Evolutionary conservation across 768 basidiomycete species (phyloP).

Genomic region (Glaciozyma martinii): DNA sequence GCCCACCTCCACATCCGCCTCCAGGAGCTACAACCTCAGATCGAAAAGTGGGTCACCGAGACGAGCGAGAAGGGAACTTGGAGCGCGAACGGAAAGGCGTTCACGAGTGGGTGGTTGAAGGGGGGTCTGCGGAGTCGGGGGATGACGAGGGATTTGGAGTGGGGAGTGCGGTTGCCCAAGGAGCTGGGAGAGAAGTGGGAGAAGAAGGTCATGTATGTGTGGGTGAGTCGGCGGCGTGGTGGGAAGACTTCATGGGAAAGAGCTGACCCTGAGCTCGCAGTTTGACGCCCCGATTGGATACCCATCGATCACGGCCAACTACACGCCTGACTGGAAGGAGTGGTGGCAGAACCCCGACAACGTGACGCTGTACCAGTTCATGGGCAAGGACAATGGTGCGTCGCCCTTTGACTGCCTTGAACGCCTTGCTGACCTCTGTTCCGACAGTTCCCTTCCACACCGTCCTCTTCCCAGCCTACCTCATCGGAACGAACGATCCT

Average conservation of each 20-base stretch:
- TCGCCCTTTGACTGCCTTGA: background rate
- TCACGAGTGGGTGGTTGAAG: slow-evolving; percentile 81
- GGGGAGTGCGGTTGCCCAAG: slow-evolving; percentile 90
- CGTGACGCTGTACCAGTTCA: slow-evolving; percentile 91
- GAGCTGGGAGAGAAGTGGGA: slow-evolving; percentile 76
- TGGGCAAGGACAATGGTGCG: slow-evolving; percentile 63
- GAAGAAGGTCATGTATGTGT: slow-evolving; percentile 93
- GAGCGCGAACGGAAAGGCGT: slow-evolving; percentile 84
- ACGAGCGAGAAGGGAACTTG: slow-evolving; percentile 77
- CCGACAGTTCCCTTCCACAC: slow-evolving; percentile 83
- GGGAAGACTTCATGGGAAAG: background rate
- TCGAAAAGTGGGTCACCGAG: slow-evolving; percentile 78
- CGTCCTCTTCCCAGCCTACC: slow-evolving; percentile 82
- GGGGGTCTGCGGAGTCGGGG: slow-evolving; percentile 78
- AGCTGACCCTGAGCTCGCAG: slow-evolving; percentile 42
- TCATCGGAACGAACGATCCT: slow-evolving; percentile 74
- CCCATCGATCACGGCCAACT: slow-evolving; percentile 90
- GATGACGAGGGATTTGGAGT: slow-evolving; percentile 83
- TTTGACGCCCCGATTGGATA: slow-evolving; percentile 97
- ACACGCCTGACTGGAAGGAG: slow-evolving; percentile 84
- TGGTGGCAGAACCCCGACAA: slow-evolving; percentile 95
- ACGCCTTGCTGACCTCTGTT: background rate
- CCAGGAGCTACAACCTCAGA: slow-evolving; percentile 66
- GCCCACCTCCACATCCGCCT: slow-evolving; percentile 90
- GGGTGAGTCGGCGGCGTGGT: slow-evolving; percentile 53